Conservation (phyloP, 345 rosid genomes). For the Syzygium aqueum region DNA sequence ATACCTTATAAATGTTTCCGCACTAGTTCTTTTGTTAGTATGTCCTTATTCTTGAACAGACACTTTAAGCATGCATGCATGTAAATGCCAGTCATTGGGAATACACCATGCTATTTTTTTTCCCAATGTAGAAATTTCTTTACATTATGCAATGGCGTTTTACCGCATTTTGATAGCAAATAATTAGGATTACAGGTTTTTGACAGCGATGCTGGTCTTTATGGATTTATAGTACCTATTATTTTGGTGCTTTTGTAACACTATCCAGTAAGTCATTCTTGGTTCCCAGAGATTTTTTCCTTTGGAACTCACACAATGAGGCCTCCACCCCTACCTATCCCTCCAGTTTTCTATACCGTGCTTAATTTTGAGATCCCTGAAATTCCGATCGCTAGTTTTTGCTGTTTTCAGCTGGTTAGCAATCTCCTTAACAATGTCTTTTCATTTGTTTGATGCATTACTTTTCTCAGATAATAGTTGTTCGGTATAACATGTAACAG, state of each 20-base stretch:
- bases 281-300: not conserved
- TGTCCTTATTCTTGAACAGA: not conserved
- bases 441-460: not conserved
- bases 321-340: not conserved
- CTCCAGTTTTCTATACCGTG: not conserved
- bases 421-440: not conserved
- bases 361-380: not conserved
- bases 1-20: not conserved
- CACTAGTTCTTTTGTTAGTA: not conserved
- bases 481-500: not conserved
- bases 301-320: not conserved
- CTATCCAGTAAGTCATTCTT: not conserved
- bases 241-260: not conserved
- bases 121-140: not conserved
- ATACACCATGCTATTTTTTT: not conserved
- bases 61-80: not conserved
- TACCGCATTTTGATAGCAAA: not conserved
- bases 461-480: not conserved
- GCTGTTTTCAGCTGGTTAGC: not conserved
- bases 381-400: not conserved
- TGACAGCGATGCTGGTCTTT: not conserved
- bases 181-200: not conserved
- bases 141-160: not conserved
- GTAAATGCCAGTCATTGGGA: not conserved
- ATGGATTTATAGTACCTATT: not conserved